Percentiles rank a stretch among this genome's conserved stretches.
Evolutionary conservation across 139 green algal genomes (phyloP).

Genomic region (Klebsormidium nitens): DNA sequence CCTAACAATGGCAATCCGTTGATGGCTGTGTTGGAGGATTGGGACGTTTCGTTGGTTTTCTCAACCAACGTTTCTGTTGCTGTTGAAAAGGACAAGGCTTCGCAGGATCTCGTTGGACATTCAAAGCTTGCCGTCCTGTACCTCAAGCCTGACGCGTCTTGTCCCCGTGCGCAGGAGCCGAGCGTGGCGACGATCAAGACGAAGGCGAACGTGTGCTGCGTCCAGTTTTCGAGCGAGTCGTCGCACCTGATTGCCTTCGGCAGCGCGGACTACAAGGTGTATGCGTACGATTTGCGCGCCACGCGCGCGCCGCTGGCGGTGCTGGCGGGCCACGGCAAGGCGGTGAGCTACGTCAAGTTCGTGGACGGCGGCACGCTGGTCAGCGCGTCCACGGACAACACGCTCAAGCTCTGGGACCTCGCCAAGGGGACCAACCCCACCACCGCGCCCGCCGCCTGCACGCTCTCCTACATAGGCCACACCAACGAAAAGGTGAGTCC

Average conservation of each 20-base stretch:
- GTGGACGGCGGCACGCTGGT: conserved; percentile 35
- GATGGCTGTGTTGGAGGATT: no score
- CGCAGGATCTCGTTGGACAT: no score
- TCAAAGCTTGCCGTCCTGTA: no score
- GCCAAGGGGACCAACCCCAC: not conserved
- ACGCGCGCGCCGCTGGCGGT: conserved; percentile 37
- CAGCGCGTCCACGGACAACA: conserved; percentile 51
- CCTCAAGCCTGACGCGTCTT: no score
- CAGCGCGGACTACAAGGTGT: conserved; percentile 66
- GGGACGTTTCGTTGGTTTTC: no score
- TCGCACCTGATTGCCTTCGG: conserved; percentile 75
- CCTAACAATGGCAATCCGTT: no score
- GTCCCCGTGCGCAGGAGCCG: conserved; percentile 30
- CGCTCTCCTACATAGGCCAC: conserved; percentile 61
- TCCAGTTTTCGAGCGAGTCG: conserved; percentile 61
- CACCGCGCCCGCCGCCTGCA: conserved; percentile 8
- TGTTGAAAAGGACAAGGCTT: no score
- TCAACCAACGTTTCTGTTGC: no score
- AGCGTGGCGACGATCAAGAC: conserved; percentile 51
- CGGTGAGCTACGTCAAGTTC: conserved; percentile 67
- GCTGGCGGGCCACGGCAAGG: conserved; percentile 55
- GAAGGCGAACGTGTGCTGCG: conserved; percentile 78
- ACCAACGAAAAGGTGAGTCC: conserved; percentile 65
- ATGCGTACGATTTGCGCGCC: conserved; percentile 47
- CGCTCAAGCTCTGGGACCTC: conserved; percentile 55